Conservation (phyloP, 148 eudicot species). For the Chenopodium formosanum region DNA sequence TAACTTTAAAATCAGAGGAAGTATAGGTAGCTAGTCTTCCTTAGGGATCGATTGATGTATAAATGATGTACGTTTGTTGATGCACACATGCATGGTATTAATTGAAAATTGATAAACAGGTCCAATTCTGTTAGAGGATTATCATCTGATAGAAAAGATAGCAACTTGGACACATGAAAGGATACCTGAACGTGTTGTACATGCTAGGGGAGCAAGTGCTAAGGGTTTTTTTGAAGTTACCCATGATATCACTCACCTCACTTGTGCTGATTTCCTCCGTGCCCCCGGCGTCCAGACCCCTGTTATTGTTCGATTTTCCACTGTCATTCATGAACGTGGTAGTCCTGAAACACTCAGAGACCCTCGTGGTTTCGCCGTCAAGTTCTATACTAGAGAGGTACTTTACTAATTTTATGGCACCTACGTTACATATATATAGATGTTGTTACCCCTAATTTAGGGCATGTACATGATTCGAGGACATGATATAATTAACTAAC, state of each 20-base stretch:
- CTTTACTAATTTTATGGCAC: no score
- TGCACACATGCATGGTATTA: background rate
- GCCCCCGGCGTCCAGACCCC: conserved; percentile 97
- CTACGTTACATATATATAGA: no score
- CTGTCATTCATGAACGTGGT: conserved; percentile 96
- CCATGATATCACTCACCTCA: conserved; percentile 75
- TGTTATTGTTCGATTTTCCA: conserved; percentile 91
- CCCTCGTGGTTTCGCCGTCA: conserved; percentile 92
- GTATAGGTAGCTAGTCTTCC: no score
- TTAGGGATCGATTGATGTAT: no score
- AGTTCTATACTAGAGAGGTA: conserved; percentile 95
- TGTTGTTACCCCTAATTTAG: no score
- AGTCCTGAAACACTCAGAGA: conserved; percentile 93
- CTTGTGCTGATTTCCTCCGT: conserved; percentile 90
- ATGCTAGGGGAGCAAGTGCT: conserved; percentile 77
- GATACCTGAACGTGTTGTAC: conserved; percentile 81
- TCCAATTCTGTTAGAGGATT: conserved; percentile 74
- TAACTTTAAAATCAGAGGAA: no score
- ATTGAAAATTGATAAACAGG: conserved; percentile 29
- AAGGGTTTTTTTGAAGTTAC: conserved; percentile 90
- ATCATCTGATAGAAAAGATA: conserved; percentile 71
- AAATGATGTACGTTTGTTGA: no score
- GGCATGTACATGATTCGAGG: no score
- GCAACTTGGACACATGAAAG: conserved; percentile 70
- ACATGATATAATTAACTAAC: no score